phyloP scores from a whole-genome alignment of 1,284 basidiomycete genomes.

The Sphagnurus paluster region DNA sequence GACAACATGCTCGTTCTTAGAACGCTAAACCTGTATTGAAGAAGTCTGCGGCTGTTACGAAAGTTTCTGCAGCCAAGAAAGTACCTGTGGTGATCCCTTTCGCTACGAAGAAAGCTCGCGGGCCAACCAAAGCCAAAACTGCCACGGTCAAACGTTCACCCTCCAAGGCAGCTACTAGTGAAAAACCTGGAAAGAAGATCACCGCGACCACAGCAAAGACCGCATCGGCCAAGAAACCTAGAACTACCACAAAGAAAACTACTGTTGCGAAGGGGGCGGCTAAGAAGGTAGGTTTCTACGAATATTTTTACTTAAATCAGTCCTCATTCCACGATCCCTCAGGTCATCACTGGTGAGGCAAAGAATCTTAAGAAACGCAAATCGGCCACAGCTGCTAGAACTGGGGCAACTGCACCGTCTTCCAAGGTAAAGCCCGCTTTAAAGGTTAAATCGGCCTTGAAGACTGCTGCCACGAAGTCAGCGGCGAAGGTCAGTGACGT shows the following conservation, averaged over 20 bases:
- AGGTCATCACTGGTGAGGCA: slow-evolving; percentile 35
- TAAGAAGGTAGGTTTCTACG: slow-evolving; percentile 34
- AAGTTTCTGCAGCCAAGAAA: slow-evolving; percentile 32
- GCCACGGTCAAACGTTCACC: slow-evolving; percentile 24
- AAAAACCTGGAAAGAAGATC: slow-evolving; percentile 27
- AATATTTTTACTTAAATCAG: background rate
- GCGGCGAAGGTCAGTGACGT: slow-evolving; percentile 11
- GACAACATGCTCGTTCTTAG: slow-evolving; percentile 22
- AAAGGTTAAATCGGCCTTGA: slow-evolving; percentile 32
- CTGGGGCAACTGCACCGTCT: slow-evolving; percentile 7
- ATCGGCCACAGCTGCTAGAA: slow-evolving; percentile 22
- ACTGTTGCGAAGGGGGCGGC: slow-evolving; percentile 31
- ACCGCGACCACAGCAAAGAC: slow-evolving; percentile 27
- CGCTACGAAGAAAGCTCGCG: slow-evolving; percentile 28
- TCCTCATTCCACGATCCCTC: background rate
- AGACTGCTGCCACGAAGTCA: slow-evolving; percentile 30
- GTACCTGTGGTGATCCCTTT: slow-evolving; percentile 32
- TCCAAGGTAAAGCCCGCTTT: slow-evolving; percentile 27
- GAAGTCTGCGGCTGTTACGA: slow-evolving; percentile 31
- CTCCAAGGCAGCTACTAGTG: slow-evolving; percentile 32
- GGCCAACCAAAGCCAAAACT: slow-evolving; percentile 29
- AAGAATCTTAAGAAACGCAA: slow-evolving; percentile 37
- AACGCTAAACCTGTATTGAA: slow-evolving; percentile 40
- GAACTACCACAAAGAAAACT: slow-evolving; percentile 28
- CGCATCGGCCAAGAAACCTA: slow-evolving; percentile 30